Evolutionary conservation across 1,284 basidiomycete genomes (phyloP).

Genomic region (Microbotryum violaceum): DNA sequence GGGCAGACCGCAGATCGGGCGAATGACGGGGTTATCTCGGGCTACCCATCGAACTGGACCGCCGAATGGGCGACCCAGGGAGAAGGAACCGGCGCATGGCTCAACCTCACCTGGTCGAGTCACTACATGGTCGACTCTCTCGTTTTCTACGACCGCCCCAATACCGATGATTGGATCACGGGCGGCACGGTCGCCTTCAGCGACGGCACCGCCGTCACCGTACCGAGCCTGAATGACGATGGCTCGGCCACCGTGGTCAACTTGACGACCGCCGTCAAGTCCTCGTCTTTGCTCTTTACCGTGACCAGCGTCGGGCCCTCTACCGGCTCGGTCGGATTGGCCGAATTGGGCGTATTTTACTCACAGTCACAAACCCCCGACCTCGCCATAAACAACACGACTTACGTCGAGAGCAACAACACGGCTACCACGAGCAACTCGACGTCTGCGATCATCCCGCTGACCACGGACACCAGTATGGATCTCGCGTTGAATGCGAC

Average conservation of each 20-base stretch:
- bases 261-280: conserved; percentile 1
- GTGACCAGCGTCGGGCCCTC: conserved; percentile 15
- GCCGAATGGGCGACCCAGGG: conserved; percentile 27
- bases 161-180: conserved; percentile 25
- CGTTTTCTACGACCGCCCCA: conserved; percentile 25
- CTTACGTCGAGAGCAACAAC: neutral
- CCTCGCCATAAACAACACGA: neutral
- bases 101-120: conserved; percentile 18
- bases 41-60: conserved; percentile 18
- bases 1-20: conserved; percentile 16
- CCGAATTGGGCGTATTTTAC: conserved; percentile 26
- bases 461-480: neutral
- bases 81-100: conserved; percentile 18
- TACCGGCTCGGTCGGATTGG: conserved; percentile 20
- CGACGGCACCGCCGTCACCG: conserved; percentile 11
- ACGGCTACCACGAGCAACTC: conserved; percentile 1
- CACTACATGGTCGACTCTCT: conserved; percentile 13
- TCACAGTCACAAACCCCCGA: conserved; percentile 4
- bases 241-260: conserved; percentile 2
- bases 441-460: neutral
- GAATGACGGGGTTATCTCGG: conserved; percentile 25
- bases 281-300: conserved; percentile 16
- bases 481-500: conserved; percentile 14
- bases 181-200: conserved; percentile 9
- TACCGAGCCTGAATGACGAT: conserved; percentile 18